Base-by-base conservation (phyloP, 768 basidiomycete species). In the Rickenella mellea region DNA sequence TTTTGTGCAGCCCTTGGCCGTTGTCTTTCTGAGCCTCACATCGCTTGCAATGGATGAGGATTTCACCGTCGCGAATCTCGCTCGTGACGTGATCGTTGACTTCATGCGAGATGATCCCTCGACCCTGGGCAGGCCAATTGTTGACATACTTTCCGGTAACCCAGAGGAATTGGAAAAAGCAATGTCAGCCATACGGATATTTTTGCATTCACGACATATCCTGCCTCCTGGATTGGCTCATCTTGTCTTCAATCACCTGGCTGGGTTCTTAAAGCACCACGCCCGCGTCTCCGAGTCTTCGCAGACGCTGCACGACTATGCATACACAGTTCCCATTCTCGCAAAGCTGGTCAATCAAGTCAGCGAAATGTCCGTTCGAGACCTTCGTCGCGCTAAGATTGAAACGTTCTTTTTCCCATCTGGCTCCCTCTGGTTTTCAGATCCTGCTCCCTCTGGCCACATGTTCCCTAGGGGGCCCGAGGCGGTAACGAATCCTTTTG, bases 31-130 rank as follows among this genome's bases (percentile, higher is more conserved):
- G 4, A 64, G 65, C 4, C 60, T 89, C 21, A 68, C 74, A 3
- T 53, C 60, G 0, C 57, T 84, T 47, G 66, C 73, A 4, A 68
- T 65, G 31, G 80, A 84, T 50, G 40, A 61, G 24, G 70, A 78
- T 53, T 63, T 75, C 45, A 51, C 57, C 4, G 68, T 86, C 21
- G 71, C 80, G 9, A 69, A 65, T 22, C 64, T 73, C 3, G 77
- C 84, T 17, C 71, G 77, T 31, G 67, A 67, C 21, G 63, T 73
- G 4, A 52, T 86, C 30, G 49, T 82, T 12, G 78, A 83, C 45
- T 58, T 81, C 36, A 79, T 87, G 75, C 71, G 83, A 17, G 81
- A 85, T 51, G 85, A 89, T 50, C 79, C 84, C 4, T 67, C 67
- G 12, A 63, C 85, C n/a, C 61, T 87, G 22, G 65, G 73, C 10